Percentiles rank a stretch among this genome's conserved stretches.
These are phyloP conservation scores for Macrolepiota fuliginosa DNA, from an alignment of 768 basidiomycete genomes.

Conservation along the genomic window DNA sequence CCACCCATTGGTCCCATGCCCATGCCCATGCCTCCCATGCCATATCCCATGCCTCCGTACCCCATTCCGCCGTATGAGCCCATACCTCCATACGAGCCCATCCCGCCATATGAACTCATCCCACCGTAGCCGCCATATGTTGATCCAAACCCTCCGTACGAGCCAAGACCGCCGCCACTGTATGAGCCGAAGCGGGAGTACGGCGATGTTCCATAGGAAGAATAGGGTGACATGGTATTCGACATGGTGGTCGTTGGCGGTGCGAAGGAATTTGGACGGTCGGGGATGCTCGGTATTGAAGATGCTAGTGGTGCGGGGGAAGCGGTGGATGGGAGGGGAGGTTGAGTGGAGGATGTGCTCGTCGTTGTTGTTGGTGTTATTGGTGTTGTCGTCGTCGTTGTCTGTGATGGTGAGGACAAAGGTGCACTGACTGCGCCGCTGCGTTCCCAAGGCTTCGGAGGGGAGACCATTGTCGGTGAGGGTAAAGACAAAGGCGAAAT, in stretches of 20 bases:
- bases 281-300: constrained; percentile 48
- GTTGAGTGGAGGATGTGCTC: constrained; percentile 19
- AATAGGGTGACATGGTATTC: constrained; percentile 28
- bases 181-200: constrained; percentile 36
- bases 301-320: constrained; percentile 17
- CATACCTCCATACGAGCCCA: constrained; percentile 36
- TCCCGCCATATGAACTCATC: constrained; percentile 27
- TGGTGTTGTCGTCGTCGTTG: constrained; percentile 21
- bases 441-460: constrained; percentile 90
- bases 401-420: constrained; percentile 20
- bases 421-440: constrained; percentile 38
- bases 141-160: constrained; percentile 30
- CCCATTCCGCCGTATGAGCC: constrained; percentile 26
- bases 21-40: constrained; percentile 30
- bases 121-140: constrained; percentile 25
- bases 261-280: constrained; percentile 55
- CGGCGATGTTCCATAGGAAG: constrained; percentile 39
- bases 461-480: constrained; percentile 62
- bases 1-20: constrained; percentile 22
- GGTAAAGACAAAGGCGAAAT: background rate
- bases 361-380: constrained; percentile 29
- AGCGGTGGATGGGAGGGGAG: constrained; percentile 16
- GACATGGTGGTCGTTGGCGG: constrained; percentile 31
- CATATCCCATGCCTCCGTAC: constrained; percentile 31
- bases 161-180: constrained; percentile 29